These are phyloP conservation scores for Amanita molliuscula DNA, from an alignment of 768 basidiomycete genomes.

Conservation along the genomic window DNA sequence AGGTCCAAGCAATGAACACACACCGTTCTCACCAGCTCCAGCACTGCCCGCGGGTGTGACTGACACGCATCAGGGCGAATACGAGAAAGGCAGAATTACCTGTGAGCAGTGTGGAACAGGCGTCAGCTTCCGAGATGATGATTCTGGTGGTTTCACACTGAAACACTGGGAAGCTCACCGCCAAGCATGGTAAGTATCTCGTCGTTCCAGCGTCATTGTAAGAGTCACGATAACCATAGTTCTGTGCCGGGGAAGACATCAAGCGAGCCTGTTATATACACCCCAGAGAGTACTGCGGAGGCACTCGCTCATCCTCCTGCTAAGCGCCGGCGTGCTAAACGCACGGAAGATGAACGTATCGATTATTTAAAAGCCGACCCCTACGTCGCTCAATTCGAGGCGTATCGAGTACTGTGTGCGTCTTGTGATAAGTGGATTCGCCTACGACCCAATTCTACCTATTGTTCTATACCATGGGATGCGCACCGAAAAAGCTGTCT, in stretches of 20 bases:
- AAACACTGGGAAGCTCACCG: conserved; percentile 66
- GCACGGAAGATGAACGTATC: conserved; percentile 70
- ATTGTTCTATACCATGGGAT: conserved; percentile 85
- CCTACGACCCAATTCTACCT: conserved; percentile 77
- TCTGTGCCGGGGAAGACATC: conserved; percentile 4
- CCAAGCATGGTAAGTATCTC: conserved; percentile 37
- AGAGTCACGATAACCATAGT: neutral
- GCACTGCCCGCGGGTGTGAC: conserved; percentile 2
- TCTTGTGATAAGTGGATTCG: conserved; percentile 83
- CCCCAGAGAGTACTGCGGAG: conserved; percentile 30
- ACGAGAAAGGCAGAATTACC: neutral
- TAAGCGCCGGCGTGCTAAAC: conserved; percentile 65
- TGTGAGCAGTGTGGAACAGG: conserved; percentile 49
- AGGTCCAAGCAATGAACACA: neutral
- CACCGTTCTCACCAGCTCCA: conserved; percentile 1
- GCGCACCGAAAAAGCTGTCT: conserved; percentile 78
- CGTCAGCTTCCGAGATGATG: conserved; percentile 60
- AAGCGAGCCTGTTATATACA: conserved; percentile 29
- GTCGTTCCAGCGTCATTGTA: neutral
- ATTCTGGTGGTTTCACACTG: conserved; percentile 51
- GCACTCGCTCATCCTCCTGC: conserved; percentile 36
- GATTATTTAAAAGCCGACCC: conserved; percentile 60
- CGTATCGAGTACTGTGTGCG: conserved; percentile 70
- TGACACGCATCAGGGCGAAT: conserved; percentile 5
- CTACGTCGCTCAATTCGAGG: conserved; percentile 73